These are phyloP conservation scores for Lentinus tigrinus DNA, from an alignment of 768 basidiomycete species.

Conservation along the genomic window DNA sequence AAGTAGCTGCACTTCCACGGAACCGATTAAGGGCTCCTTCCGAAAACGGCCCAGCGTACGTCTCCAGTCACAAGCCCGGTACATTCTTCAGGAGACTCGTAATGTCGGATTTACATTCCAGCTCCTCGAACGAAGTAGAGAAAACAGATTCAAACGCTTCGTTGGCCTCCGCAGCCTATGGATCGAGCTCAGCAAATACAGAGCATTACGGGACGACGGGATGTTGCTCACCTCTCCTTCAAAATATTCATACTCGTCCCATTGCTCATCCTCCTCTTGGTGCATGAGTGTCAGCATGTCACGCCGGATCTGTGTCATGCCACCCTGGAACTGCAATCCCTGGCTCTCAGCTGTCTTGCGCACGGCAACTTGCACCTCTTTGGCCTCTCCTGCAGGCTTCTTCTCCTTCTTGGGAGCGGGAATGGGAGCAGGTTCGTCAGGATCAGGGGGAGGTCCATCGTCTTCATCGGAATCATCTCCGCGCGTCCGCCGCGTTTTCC, in stretches of 20 bases:
- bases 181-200: background rate
- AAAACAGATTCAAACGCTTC: conserved; percentile 61
- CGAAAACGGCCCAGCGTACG: background rate
- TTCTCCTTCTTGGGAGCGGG: conserved; percentile 56
- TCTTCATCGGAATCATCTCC: conserved; percentile 72
- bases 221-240: conserved; percentile 56
- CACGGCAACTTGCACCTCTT: conserved; percentile 76
- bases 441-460: conserved; percentile 77
- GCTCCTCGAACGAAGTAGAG: conserved; percentile 45
- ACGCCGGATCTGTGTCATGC: conserved; percentile 66
- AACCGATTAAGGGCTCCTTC: background rate
- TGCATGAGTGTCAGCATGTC: conserved; percentile 78
- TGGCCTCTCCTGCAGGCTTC: conserved; percentile 55
- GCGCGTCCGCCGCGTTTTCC: conserved; percentile 54
- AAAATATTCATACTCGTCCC: conserved; percentile 68
- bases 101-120: conserved; percentile 28
- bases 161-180: conserved; percentile 57
- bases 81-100: conserved; percentile 25
- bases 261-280: conserved; percentile 74
- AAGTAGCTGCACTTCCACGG: background rate
- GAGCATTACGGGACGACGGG: background rate
- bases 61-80: conserved; percentile 17
- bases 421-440: conserved; percentile 61
- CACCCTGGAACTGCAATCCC: conserved; percentile 52
- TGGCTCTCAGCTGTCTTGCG: conserved; percentile 66